Evolutionary conservation across 768 basidiomycete genomes (phyloP).

Genomic region (Paxillus rubicundulus): DNA sequence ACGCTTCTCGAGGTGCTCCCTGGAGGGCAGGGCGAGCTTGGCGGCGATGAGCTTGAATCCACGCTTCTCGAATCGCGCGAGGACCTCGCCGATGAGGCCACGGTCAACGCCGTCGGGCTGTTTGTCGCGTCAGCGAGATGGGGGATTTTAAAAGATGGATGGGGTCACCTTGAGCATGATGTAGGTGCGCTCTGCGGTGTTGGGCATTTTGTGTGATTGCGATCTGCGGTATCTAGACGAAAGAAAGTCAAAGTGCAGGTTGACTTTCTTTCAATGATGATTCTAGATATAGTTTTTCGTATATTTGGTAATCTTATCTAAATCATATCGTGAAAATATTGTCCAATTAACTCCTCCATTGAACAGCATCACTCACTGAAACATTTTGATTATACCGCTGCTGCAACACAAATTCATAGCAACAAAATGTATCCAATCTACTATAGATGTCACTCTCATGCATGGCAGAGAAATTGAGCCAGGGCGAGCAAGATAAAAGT

Average conservation of each 20-base stretch:
- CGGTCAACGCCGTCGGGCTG: slow-evolving; percentile 99
- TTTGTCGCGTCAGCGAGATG: not conserved
- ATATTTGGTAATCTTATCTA: slow-evolving; percentile 33
- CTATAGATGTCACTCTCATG: no score
- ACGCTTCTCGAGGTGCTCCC: slow-evolving; percentile 91
- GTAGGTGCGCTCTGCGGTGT: slow-evolving; percentile 82
- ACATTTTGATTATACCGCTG: no score
- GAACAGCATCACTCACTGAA: no score
- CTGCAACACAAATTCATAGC: no score
- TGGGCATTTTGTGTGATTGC: slow-evolving; percentile 43
- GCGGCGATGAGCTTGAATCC: slow-evolving; percentile 97
- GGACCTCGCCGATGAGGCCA: slow-evolving; percentile 92
- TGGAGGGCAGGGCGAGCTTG: slow-evolving; percentile 81
- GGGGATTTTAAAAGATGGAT: not conserved
- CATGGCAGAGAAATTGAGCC: no score
- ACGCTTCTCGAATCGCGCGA: slow-evolving; percentile 93
- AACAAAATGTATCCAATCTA: no score
- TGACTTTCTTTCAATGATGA: slow-evolving; percentile 14
- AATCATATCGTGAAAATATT: slow-evolving; percentile 30
- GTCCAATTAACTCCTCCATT: slow-evolving; percentile 13
- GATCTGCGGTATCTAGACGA: slow-evolving; percentile 31
- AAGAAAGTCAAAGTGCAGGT: slow-evolving; percentile 16
- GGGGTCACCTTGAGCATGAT: slow-evolving; percentile 95
- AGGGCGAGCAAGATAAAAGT: no score
- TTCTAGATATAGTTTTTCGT: slow-evolving; percentile 19